phyloP scores from a whole-genome alignment of 2,329 filamentous ascomycete species.

The Penicillium sp. region DNA sequence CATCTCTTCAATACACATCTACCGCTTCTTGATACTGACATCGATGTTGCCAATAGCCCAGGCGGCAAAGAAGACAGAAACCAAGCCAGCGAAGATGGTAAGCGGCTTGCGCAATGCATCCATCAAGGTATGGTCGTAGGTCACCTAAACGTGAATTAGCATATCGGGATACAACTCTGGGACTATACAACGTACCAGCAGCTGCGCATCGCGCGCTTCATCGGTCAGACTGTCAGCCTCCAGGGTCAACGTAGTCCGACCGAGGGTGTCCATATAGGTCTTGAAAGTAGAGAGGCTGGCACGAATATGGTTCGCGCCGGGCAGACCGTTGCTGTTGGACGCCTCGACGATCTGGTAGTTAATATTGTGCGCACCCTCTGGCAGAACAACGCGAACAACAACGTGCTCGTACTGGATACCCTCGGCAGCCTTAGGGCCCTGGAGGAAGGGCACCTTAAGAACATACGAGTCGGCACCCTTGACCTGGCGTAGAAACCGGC shows the following conservation, averaged over 20 bases:
- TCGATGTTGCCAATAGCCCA: constrained; percentile 76
- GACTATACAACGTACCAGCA: constrained; percentile 52
- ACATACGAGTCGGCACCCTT: constrained; percentile 65
- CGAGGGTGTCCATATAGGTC: constrained; percentile 90
- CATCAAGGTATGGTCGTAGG: constrained; percentile 74
- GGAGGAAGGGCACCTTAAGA: constrained; percentile 85
- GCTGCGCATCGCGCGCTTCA: constrained; percentile 74
- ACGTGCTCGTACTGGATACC: constrained; percentile 81
- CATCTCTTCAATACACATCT: constrained; percentile 9
- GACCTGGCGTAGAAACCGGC: constrained; percentile 64
- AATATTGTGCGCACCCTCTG: constrained; percentile 71
- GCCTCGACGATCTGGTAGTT: constrained; percentile 69
- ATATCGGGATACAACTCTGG: not conserved
- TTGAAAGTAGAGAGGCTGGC: constrained; percentile 62
- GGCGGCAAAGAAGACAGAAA: constrained; percentile 67
- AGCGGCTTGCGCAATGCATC: constrained; percentile 80
- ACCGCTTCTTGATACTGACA: constrained; percentile 67
- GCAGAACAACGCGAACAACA: constrained; percentile 74
- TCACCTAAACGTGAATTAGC: constrained; percentile 46
- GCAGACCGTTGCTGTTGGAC: constrained; percentile 59
- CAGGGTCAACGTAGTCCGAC: constrained; percentile 75
- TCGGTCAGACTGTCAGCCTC: constrained; percentile 84
- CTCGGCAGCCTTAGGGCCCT: constrained; percentile 81
- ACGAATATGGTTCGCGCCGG: constrained; percentile 51
- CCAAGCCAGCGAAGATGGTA: constrained; percentile 67